Percentiles rank a stretch among this genome's conserved stretches.
These are phyloP conservation scores for Poronia punctata DNA, from an alignment of 495 filamentous ascomycete genomes.

Conservation along the genomic window DNA sequence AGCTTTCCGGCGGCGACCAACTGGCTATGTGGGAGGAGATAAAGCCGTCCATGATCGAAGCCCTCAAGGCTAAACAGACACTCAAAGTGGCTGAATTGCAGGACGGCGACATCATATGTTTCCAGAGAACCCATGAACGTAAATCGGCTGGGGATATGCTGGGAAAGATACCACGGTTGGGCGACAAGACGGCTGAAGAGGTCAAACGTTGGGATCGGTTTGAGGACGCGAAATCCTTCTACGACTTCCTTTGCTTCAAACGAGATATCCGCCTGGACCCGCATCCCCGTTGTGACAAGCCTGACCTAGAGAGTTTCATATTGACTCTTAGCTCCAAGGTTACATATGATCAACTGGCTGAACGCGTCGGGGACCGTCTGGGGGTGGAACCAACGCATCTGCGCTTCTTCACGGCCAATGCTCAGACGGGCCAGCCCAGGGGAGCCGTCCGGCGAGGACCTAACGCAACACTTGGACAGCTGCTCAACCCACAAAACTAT, in stretches of 20 bases:
- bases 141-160: constrained; percentile 31
- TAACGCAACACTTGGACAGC: constrained; percentile 58
- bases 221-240: constrained; percentile 73
- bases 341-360: constrained; percentile 80
- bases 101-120: constrained; percentile 94
- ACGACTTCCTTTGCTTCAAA: constrained; percentile 85
- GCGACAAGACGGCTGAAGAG: constrained; percentile 19
- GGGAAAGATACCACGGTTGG: constrained; percentile 20
- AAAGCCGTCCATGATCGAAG: constrained; percentile 94
- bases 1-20: constrained; percentile 41
- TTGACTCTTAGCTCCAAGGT: constrained; percentile 78
- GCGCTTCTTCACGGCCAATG: constrained; percentile 79
- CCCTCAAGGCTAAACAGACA: constrained; percentile 82
- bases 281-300: constrained; percentile 42
- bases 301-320: constrained; percentile 53
- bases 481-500: constrained; percentile 57
- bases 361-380: constrained; percentile 77
- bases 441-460: constrained; percentile 61
- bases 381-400: constrained; percentile 77
- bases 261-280: constrained; percentile 63
- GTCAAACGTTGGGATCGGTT: constrained; percentile 30
- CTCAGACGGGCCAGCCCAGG: constrained; percentile 65
- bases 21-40: constrained; percentile 89
- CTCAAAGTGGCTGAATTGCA: constrained; percentile 89
- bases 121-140: constrained; percentile 58